Conservation (phyloP, 768 basidiomycete genomes). For the Rhodotorula taiwanensis region DNA sequence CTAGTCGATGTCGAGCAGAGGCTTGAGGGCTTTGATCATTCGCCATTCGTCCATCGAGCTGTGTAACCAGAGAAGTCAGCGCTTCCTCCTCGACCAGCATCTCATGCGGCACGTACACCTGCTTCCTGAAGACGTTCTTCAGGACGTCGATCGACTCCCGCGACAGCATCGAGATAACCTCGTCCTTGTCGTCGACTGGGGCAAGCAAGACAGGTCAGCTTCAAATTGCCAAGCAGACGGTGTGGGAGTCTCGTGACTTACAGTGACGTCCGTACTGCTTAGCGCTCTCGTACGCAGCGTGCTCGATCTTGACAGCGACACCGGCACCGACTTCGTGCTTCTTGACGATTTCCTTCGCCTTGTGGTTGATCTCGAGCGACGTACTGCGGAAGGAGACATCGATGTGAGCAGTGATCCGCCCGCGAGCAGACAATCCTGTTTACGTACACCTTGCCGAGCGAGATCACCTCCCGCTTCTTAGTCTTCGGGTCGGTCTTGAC, state of each 20-base stretch:
- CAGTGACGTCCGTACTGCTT: constrained; percentile 96
- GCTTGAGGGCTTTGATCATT: constrained; percentile 1
- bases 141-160: constrained; percentile 91
- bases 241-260: constrained; percentile 45
- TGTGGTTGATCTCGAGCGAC: constrained; percentile 96
- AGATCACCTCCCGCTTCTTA: constrained; percentile 81
- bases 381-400: constrained; percentile 53
- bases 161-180: constrained; percentile 80
- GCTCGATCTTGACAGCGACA: constrained; percentile 97
- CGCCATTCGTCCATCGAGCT: constrained; percentile 6
- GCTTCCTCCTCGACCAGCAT: too few species aligned
- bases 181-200: constrained; percentile 70
- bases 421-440: too few species aligned
- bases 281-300: constrained; percentile 87
- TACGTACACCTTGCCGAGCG: constrained; percentile 89
- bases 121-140: constrained; percentile 56
- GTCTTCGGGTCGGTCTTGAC: constrained; percentile 83
- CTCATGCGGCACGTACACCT: not conserved
- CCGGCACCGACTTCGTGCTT: constrained; percentile 90
- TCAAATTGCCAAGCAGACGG: not conserved
- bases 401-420: not conserved
- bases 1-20: not conserved
- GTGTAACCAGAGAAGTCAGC: not conserved
- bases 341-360: constrained; percentile 78
- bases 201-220: not conserved